phyloP scores from a whole-genome alignment of 2,329 filamentous ascomycete genomes.

The Chaetomium strumarium region DNA sequence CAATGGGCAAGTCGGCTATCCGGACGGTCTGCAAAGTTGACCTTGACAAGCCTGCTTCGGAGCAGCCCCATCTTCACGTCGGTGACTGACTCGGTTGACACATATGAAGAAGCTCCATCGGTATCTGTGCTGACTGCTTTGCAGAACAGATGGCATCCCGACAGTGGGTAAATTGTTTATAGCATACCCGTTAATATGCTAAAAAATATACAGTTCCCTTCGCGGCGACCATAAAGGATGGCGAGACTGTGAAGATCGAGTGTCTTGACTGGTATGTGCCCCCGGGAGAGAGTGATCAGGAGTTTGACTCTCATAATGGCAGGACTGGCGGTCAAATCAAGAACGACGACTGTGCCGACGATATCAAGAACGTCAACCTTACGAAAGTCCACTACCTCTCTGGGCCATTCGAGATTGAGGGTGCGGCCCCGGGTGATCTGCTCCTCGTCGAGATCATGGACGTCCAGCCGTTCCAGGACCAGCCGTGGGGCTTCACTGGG shows the following conservation, averaged over 20 bases:
- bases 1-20: slow-evolving; percentile 45
- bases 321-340: slow-evolving; percentile 74
- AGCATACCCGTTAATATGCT: not conserved
- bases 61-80: slow-evolving; percentile 67
- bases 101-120: not conserved
- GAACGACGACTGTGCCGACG: slow-evolving; percentile 87
- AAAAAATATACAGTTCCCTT: slow-evolving; percentile 56
- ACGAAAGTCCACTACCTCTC: slow-evolving; percentile 83
- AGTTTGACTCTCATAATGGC: not conserved
- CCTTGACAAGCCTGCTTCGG: slow-evolving; percentile 62
- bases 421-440: slow-evolving; percentile 77
- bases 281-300: not conserved
- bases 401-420: slow-evolving; percentile 82
- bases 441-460: slow-evolving; percentile 88
- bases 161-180: slow-evolving; percentile 49
- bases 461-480: slow-evolving; percentile 78
- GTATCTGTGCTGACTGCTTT: not conserved
- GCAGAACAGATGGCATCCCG: slow-evolving; percentile 89
- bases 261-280: slow-evolving; percentile 68
- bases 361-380: slow-evolving; percentile 77
- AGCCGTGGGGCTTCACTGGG: slow-evolving; percentile 87
- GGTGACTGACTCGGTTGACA: slow-evolving; percentile 26
- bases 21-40: slow-evolving; percentile 69
- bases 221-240: slow-evolving; percentile 66
- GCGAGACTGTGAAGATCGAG: slow-evolving; percentile 89